Conservation (phyloP, 148 eudicot genomes). For the Drosera capensis region DNA sequence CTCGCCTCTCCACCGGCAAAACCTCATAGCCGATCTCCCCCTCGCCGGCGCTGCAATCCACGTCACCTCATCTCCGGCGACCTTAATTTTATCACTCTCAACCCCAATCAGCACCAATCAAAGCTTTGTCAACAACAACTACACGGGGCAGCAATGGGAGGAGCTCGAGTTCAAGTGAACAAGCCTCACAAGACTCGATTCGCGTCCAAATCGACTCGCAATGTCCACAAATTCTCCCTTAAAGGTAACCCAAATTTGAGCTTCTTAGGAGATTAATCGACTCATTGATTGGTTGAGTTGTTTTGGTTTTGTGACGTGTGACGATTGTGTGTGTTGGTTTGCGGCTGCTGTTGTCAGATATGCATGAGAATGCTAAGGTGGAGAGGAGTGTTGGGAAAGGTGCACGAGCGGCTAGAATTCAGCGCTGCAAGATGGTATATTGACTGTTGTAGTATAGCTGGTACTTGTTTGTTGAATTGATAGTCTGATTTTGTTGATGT, state of each 20-base stretch:
- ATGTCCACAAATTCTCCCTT: slow-evolving; percentile 51
- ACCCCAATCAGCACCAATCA: no score
- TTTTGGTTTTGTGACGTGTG: not conserved
- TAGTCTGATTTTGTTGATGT: not conserved
- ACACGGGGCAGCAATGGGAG: slow-evolving; percentile 50
- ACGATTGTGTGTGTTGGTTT: slow-evolving; percentile 12
- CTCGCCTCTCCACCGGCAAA: no score
- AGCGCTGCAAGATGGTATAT: slow-evolving; percentile 71
- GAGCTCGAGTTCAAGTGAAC: slow-evolving; percentile 59
- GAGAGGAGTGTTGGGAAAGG: slow-evolving; percentile 48
- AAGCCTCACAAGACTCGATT: slow-evolving; percentile 80
- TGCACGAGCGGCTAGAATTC: slow-evolving; percentile 64
- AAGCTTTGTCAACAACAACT: no score
- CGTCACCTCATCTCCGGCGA: no score
- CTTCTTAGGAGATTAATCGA: not conserved
- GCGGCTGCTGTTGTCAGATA: slow-evolving; percentile 36
- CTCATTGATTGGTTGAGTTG: not conserved
- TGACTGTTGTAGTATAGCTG: not conserved
- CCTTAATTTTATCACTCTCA: no score
- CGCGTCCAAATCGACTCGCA: slow-evolving; percentile 81
- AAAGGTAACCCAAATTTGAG: slow-evolving; percentile 29
- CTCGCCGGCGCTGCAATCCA: no score
- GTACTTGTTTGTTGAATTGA: not conserved
- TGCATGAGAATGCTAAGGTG: slow-evolving; percentile 37
- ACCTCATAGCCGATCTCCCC: no score